phyloP scores from a whole-genome alignment of 2,329 filamentous ascomycete genomes.

The Nectriaceae sp. region DNA sequence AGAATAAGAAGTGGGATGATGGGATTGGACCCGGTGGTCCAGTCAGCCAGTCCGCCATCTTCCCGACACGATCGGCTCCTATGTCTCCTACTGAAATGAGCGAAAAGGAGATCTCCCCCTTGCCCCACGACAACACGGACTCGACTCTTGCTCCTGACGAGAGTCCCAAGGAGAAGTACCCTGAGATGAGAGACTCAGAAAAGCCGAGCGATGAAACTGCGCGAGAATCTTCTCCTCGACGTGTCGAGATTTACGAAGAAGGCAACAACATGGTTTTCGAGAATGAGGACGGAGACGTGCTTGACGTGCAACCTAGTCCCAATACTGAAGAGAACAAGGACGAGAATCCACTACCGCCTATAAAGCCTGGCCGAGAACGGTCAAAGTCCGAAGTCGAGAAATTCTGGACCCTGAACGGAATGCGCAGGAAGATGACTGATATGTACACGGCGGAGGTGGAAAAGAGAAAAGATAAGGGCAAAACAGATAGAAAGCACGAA shows the following conservation, averaged over 20 bases:
- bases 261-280: slow-evolving; percentile 80
- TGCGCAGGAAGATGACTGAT: slow-evolving; percentile 53
- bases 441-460: slow-evolving; percentile 62
- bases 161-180: slow-evolving; percentile 33
- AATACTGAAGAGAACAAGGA: slow-evolving; percentile 5
- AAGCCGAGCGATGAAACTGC: slow-evolving; percentile 15
- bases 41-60: slow-evolving; percentile 87
- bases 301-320: slow-evolving; percentile 57
- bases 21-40: slow-evolving; percentile 82
- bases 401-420: slow-evolving; percentile 37
- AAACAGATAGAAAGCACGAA: slow-evolving; percentile 62
- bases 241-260: slow-evolving; percentile 76
- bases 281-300: slow-evolving; percentile 82
- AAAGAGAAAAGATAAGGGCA: slow-evolving; percentile 63
- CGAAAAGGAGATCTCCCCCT: slow-evolving; percentile 33
- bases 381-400: slow-evolving; percentile 21
- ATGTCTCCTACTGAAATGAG: slow-evolving; percentile 18
- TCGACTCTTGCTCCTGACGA: slow-evolving; percentile 36
- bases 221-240: slow-evolving; percentile 28
- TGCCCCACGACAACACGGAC: slow-evolving; percentile 33
- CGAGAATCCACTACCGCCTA: slow-evolving; percentile 19
- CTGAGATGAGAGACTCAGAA: slow-evolving; percentile 26
- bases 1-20: slow-evolving; percentile 68
- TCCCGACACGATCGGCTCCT: slow-evolving; percentile 54
- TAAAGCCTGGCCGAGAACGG: slow-evolving; percentile 8